Evolutionary conservation across 106 monocot genomes (phyloP).

Genomic region (Allium fistulosum): DNA sequence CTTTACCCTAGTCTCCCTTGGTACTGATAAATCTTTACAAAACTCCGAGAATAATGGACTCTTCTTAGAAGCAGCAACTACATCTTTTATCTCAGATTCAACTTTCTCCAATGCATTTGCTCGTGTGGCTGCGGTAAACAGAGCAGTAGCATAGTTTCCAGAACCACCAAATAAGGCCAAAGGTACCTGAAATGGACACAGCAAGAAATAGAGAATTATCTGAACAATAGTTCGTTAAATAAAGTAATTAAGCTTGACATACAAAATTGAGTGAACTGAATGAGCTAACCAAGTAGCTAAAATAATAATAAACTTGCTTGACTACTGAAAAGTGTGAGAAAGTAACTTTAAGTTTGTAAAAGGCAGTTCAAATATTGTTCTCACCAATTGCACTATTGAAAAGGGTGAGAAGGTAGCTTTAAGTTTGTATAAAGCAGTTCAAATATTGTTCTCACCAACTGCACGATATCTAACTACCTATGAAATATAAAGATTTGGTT

Average conservation of each 20-base stretch:
- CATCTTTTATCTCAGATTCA: constrained; percentile 54
- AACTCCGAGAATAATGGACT: constrained; percentile 73
- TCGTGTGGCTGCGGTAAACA: constrained; percentile 71
- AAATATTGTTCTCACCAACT: too few species aligned
- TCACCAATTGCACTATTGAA: neutral
- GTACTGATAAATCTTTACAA: constrained; percentile 67
- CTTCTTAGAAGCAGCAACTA: constrained; percentile 68
- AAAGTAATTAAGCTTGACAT: neutral
- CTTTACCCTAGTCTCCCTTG: constrained; percentile 56
- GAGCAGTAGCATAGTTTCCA: constrained; percentile 83
- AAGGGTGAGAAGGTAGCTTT: too few species aligned
- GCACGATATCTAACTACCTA: too few species aligned
- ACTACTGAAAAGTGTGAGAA: neutral
- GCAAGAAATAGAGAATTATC: neutral
- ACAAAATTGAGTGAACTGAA: neutral
- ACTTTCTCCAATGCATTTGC: constrained; percentile 66
- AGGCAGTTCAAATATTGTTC: too few species aligned
- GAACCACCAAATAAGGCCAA: constrained; percentile 55
- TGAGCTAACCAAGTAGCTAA: neutral
- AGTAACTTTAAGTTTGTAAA: too few species aligned
- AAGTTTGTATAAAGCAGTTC: too few species aligned
- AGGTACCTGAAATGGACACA: constrained; percentile 43
- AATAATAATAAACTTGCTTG: neutral
- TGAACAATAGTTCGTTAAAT: neutral
- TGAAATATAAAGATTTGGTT: too few species aligned